Conservation (phyloP, 2,329 filamentous ascomycete species). For the Sclerotinia nivalis region DNA sequence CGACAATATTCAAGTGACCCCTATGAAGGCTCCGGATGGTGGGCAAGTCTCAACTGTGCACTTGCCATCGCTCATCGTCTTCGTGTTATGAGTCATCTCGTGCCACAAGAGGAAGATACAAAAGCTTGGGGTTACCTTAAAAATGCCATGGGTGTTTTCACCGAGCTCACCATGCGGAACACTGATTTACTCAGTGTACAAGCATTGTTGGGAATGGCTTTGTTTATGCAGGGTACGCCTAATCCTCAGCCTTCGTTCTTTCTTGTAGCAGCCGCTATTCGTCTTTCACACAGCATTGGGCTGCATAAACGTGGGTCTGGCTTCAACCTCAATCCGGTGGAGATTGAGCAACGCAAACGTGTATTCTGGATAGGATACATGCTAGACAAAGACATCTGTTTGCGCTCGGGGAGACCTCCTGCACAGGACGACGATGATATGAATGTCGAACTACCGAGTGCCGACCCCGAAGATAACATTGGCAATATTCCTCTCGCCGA, state of each 20-base stretch:
- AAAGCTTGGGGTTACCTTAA: slow-evolving; percentile 96
- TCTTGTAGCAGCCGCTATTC: slow-evolving; percentile 84
- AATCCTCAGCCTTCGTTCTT: slow-evolving; percentile 95
- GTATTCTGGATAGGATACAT: slow-evolving; percentile 79
- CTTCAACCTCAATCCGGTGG: slow-evolving; percentile 89
- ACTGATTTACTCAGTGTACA: slow-evolving; percentile 94
- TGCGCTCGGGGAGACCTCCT: slow-evolving; percentile 70
- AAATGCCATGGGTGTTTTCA: slow-evolving; percentile 91
- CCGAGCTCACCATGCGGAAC: slow-evolving; percentile 92
- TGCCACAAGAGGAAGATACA: slow-evolving; percentile 86
- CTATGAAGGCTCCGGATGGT: slow-evolving; percentile 96
- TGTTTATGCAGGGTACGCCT: slow-evolving; percentile 94
- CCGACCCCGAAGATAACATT: slow-evolving; percentile 86
- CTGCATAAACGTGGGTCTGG: slow-evolving; percentile 90
- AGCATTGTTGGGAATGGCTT: slow-evolving; percentile 85
- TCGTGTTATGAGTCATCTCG: slow-evolving; percentile 92
- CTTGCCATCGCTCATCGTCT: slow-evolving; percentile 91
- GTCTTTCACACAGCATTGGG: slow-evolving; percentile 89
- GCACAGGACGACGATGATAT: slow-evolving; percentile 80
- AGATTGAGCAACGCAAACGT: slow-evolving; percentile 85
- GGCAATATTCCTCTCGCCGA: slow-evolving; percentile 90
- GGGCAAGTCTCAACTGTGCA: slow-evolving; percentile 93
- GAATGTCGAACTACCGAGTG: slow-evolving; percentile 93
- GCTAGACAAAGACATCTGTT: slow-evolving; percentile 71
- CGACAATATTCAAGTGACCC: slow-evolving; percentile 90